Conservation (phyloP, 129 eudicot species). For the carrot (Daucus carota) region DH1_v3.0 NC_030387.2:35272501-35273000, state of each 20-base stretch:
- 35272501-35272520: not conserved
- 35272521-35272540: not conserved
- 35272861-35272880: not conserved
- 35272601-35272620: not conserved
- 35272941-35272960: not conserved
- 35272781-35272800: not conserved
- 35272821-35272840: not conserved
- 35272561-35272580: not conserved
- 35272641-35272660: not conserved
- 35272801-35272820: not conserved
- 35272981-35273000: constrained; percentile 33
- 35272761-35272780: not conserved
- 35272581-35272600: not conserved
- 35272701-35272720: not conserved
- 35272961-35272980: not conserved
- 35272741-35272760: not conserved
- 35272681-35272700: too few species aligned
- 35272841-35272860: not conserved
- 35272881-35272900: not conserved
- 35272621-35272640: not conserved
- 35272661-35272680: not conserved
- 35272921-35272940: not conserved
- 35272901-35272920: not conserved
- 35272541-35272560: not conserved
- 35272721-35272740: not conserved